These are phyloP conservation scores for Penstemon davidsonii DNA, from an alignment of 257 asterid genomes.

Conservation along the genomic window DNA sequence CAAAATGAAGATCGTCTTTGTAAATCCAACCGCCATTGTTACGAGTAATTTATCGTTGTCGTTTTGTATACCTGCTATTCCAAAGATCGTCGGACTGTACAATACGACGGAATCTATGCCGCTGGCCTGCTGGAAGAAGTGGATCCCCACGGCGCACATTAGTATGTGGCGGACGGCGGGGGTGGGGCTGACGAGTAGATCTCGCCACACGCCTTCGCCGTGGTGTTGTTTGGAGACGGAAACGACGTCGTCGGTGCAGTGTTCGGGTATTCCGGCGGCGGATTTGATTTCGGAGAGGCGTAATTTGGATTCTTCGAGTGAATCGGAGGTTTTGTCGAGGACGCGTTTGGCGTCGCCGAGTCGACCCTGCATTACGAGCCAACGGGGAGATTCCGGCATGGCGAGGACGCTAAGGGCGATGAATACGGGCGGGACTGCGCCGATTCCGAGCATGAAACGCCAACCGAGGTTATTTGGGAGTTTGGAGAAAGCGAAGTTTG, in stretches of 20 bases:
- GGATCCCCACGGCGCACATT: constrained; percentile 30
- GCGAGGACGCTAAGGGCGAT: constrained; percentile 38
- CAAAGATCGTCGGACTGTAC: constrained; percentile 30
- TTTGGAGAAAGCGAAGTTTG: constrained; percentile 53
- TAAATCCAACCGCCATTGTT: not conserved
- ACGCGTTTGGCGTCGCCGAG: constrained; percentile 55
- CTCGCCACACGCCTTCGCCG: constrained; percentile 33
- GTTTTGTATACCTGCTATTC: constrained; percentile 24
- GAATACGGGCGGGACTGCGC: constrained; percentile 49
- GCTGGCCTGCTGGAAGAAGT: constrained; percentile 31
- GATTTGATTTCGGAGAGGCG: constrained; percentile 51
- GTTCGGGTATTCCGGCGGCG: constrained; percentile 36
- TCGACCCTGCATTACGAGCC: constrained; percentile 72
- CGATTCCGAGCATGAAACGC: constrained; percentile 70
- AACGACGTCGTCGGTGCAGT: constrained; percentile 33
- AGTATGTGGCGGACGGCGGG: constrained; percentile 35
- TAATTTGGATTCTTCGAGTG: constrained; percentile 42
- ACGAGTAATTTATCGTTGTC: constrained; percentile 16
- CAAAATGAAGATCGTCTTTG: not conserved
- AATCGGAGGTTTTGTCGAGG: constrained; percentile 54
- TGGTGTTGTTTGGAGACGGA: constrained; percentile 14
- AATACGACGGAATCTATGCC: constrained; percentile 35
- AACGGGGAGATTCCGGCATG: constrained; percentile 74
- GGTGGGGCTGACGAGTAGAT: constrained; percentile 32
- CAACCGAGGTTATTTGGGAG: constrained; percentile 52